phyloP scores from a whole-genome alignment of 371 early-diverging fungal species.

The Mortierella sp. region DNA sequence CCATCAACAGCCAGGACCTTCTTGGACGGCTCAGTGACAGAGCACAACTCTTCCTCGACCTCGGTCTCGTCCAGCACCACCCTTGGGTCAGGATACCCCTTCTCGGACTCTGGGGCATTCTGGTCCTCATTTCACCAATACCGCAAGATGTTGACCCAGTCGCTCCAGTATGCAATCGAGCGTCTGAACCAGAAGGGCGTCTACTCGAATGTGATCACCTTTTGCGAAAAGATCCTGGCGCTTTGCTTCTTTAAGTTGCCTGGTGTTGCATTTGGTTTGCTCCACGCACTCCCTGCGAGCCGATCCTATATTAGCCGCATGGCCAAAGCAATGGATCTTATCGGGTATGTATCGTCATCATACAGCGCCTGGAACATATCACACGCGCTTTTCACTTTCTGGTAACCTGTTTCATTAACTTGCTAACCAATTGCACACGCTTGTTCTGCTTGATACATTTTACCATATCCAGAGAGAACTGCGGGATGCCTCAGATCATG shows the following conservation, averaged over 20 bases:
- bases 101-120: slow-evolving; percentile 49
- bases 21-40: slow-evolving; percentile 49
- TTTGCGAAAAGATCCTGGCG: slow-evolving; percentile 67
- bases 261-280: slow-evolving; percentile 62
- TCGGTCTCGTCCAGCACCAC: slow-evolving; percentile 58
- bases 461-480: slow-evolving; percentile 34
- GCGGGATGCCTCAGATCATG: slow-evolving; percentile 49
- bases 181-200: slow-evolving; percentile 61
- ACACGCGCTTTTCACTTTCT: not conserved
- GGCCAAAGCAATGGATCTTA: slow-evolving; percentile 56
- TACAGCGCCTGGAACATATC: too few species aligned
- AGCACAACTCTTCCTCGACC: slow-evolving; percentile 45
- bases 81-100: slow-evolving; percentile 55
- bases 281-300: slow-evolving; percentile 59
- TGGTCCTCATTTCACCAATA: slow-evolving; percentile 41
- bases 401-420: not conserved
- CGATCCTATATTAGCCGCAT: slow-evolving; percentile 60
- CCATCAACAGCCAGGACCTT: slow-evolving; percentile 53
- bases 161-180: slow-evolving; percentile 63
- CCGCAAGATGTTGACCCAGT: slow-evolving; percentile 45
- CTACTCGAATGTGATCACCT: slow-evolving; percentile 65
- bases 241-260: slow-evolving; percentile 70
- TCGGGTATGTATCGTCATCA: slow-evolving; percentile 26
- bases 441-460: not conserved
- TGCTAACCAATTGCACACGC: not conserved